A percentile compares a stretch with the other conserved stretches of the same genome.
phyloP scores from a whole-genome alignment of 2,329 filamentous ascomycete genomes.

The Apiospora pterosperma region DNA sequence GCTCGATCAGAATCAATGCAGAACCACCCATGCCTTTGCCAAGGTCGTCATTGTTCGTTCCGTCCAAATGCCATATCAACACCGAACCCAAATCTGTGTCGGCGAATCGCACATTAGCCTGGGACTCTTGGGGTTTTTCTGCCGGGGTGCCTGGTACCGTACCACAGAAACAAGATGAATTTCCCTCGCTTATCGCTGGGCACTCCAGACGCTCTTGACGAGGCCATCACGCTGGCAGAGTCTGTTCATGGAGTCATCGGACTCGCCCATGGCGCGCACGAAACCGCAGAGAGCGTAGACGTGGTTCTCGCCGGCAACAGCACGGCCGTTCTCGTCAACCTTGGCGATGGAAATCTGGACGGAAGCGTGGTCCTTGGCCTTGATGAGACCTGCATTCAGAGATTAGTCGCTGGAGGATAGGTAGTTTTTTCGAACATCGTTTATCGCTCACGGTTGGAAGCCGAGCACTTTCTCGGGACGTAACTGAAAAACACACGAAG shows the following conservation, averaged over 20 bases:
- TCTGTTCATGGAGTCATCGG: constrained; percentile 93
- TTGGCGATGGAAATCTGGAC: constrained; percentile 97
- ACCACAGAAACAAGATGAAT: constrained; percentile 9
- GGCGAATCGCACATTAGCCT: neutral
- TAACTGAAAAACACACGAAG: constrained; percentile 30
- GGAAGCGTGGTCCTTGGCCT: constrained; percentile 99
- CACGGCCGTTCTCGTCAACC: constrained; percentile 98
- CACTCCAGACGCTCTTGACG: constrained; percentile 96
- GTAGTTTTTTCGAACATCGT: neutral
- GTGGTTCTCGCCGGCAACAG: constrained; percentile 91
- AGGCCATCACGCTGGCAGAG: constrained; percentile 94
- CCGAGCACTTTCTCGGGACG: constrained; percentile 98
- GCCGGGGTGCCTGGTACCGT: constrained; percentile 3
- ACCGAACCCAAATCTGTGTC: constrained; percentile 7
- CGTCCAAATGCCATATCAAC: constrained; percentile 21
- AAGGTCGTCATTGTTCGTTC: constrained; percentile 16
- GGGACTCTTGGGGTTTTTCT: neutral
- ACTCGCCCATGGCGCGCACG: constrained; percentile 96
- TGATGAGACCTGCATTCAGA: constrained; percentile 70
- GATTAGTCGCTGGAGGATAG: neutral
- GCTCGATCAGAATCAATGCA: constrained; percentile 28
- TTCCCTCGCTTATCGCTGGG: constrained; percentile 47
- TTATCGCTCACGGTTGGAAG: constrained; percentile 70
- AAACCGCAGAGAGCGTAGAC: constrained; percentile 97
- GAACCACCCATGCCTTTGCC: constrained; percentile 9